Percentiles rank a stretch among this genome's conserved stretches.
These are phyloP conservation scores for Alternaria longipes DNA, from an alignment of 2,329 filamentous ascomycete genomes.

Conservation along the genomic window DNA sequence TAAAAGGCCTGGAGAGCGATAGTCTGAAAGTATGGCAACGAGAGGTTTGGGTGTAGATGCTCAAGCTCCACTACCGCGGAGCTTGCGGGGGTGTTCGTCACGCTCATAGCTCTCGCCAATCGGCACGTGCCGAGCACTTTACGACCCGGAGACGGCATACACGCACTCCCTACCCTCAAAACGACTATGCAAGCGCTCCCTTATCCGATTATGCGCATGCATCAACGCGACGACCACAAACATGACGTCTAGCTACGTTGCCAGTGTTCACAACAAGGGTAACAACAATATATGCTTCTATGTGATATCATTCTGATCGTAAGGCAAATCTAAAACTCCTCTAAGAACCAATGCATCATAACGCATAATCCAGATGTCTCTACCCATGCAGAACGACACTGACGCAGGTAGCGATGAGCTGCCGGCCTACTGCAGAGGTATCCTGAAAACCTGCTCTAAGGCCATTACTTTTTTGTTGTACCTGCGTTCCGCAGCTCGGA, in stretches of 20 bases:
- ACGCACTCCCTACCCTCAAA: too few species aligned
- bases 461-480: conserved; percentile 41
- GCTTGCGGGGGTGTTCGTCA: conserved; percentile 35
- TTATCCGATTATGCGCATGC: neutral
- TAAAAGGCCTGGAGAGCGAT: neutral
- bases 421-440: conserved; percentile 45
- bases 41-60: conserved; percentile 9
- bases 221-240: neutral
- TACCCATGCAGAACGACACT: conserved; percentile 40
- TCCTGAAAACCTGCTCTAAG: conserved; percentile 41
- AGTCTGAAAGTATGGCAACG: neutral
- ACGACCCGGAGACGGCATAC: neutral
- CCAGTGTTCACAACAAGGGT: neutral
- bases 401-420: conserved; percentile 48
- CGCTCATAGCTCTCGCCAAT: conserved; percentile 25
- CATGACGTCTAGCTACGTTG: too few species aligned
- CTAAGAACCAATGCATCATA: conserved; percentile 51
- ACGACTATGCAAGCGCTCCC: neutral
- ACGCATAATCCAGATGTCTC: conserved; percentile 48
- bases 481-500: conserved; percentile 35
- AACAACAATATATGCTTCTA: conserved; percentile 23
- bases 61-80: conserved; percentile 20
- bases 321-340: conserved; percentile 51
- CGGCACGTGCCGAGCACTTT: conserved; percentile 24
- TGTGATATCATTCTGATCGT: conserved; percentile 47